phyloP scores from a whole-genome alignment of 192 early-diverging fungal genomes.

The Umbelopsis sp. region DNA sequence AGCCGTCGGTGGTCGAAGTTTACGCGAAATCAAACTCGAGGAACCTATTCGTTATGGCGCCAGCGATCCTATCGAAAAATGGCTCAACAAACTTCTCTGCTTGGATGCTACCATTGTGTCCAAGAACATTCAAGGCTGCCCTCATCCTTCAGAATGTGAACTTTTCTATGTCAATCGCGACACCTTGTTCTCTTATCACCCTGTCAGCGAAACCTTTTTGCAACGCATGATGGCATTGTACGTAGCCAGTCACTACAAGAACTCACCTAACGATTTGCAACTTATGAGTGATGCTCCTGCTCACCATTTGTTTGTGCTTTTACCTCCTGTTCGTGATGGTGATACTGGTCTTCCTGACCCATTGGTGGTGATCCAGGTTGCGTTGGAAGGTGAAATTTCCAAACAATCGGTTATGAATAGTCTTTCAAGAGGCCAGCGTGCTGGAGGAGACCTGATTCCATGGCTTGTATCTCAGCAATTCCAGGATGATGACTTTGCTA shows the following conservation, averaged over 20 bases:
- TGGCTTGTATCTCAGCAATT: slow-evolving; percentile 94
- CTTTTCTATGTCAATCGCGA: slow-evolving; percentile 97
- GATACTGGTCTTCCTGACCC: slow-evolving; percentile 86
- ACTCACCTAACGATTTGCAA: slow-evolving; percentile 97
- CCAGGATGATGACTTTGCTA: slow-evolving; percentile 97
- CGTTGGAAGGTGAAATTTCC: slow-evolving; percentile 95
- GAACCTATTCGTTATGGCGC: slow-evolving; percentile 93
- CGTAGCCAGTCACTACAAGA: slow-evolving; percentile 99
- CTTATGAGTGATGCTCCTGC: slow-evolving; percentile 97
- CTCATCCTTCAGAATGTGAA: slow-evolving; percentile 92
- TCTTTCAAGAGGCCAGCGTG: slow-evolving; percentile 83
- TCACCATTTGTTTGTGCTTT: slow-evolving; percentile 95
- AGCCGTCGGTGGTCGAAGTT: slow-evolving; percentile 60
- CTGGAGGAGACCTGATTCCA: slow-evolving; percentile 94
- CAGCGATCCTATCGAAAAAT: slow-evolving; percentile 88
- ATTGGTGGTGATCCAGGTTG: slow-evolving; percentile 83
- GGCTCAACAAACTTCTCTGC: slow-evolving; percentile 95
- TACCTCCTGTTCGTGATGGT: slow-evolving; percentile 82
- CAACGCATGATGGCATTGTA: slow-evolving; percentile 98
- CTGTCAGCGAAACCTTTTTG: slow-evolving; percentile 94
- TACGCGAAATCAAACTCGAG: slow-evolving; percentile 90
- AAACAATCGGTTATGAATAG: slow-evolving; percentile 80
- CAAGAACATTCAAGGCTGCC: slow-evolving; percentile 81
- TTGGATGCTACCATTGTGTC: slow-evolving; percentile 80
- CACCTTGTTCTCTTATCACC: slow-evolving; percentile 97